These are phyloP conservation scores for Asclepias syriaca DNA, from an alignment of 257 asterid species.

Conservation along the genomic window DNA sequence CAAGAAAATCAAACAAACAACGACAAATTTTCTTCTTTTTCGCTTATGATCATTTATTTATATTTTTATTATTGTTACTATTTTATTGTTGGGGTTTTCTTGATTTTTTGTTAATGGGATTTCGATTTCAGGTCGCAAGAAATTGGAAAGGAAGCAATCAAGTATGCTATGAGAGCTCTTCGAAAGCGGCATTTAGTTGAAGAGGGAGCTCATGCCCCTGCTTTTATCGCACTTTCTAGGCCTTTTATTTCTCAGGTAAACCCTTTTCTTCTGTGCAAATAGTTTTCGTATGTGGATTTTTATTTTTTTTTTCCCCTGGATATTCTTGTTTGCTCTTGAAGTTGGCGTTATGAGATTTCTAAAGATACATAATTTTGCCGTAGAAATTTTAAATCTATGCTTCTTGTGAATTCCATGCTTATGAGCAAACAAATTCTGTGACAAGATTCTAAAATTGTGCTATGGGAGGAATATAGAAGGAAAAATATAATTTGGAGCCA, in stretches of 20 bases:
- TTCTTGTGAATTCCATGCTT: not conserved
- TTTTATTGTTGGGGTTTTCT: not conserved
- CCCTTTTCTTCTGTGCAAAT: not conserved
- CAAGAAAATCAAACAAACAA: not conserved
- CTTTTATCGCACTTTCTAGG: conserved; percentile 67
- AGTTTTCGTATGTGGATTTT: not conserved
- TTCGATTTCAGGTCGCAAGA: conserved; percentile 50
- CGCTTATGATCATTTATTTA: no score
- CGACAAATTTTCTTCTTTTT: no score
- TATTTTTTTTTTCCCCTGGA: not conserved
- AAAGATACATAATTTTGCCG: not conserved
- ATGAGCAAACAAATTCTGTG: not conserved
- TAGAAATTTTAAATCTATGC: not conserved
- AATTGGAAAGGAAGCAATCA: conserved; percentile 48
- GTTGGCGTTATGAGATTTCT: not conserved
- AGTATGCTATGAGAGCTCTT: conserved; percentile 69
- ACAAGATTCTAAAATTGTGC: not conserved
- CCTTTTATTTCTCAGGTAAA: conserved; percentile 71
- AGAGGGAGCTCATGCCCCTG: conserved; percentile 94
- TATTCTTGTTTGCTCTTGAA: not conserved
- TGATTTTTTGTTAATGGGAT: not conserved
- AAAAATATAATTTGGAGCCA: not conserved
- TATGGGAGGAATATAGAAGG: not conserved
- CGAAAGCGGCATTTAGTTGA: conserved; percentile 79
- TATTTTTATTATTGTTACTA: not conserved